Evolutionary conservation across 306 rosid genomes (phyloP).

Genomic region (Citrullus mucosospermus): DNA sequence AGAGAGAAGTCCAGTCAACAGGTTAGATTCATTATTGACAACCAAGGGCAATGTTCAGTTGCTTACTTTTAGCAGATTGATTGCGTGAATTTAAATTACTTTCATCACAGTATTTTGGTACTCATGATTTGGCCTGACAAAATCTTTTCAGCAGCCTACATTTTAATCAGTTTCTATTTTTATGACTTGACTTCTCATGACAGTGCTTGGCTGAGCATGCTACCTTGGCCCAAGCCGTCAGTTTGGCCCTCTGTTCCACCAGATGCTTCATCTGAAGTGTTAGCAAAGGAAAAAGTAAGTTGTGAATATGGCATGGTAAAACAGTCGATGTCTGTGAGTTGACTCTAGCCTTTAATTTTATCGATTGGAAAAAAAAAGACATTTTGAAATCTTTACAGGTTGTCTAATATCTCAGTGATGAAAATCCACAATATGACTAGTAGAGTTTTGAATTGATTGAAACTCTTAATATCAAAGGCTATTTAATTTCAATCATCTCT

Average conservation of each 20-base stretch:
- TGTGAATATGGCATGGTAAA: background rate
- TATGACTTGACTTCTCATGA: conserved; percentile 8
- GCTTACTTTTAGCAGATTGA: background rate
- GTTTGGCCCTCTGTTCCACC: conserved; percentile 85
- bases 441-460: background rate
- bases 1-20: conserved; percentile 94
- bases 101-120: background rate
- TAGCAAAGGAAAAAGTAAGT: conserved; percentile 84
- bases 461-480: background rate
- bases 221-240: conserved; percentile 97
- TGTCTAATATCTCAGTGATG: background rate
- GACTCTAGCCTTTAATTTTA: background rate
- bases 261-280: conserved; percentile 75
- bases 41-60: background rate
- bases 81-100: background rate
- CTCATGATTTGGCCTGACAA: background rate
- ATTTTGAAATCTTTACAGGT: background rate
- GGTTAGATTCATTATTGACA: conserved; percentile 34
- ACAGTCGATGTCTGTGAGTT: background rate
- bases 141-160: background rate
- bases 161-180: background rate
- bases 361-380: background rate
- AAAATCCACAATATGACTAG: background rate
- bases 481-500: background rate
- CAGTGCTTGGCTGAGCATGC: conserved; percentile 94